Percentiles rank a stretch among this genome's conserved stretches.
Evolutionary conservation across 176 grass and related monocot species (phyloP).

Genomic region (Puccinellia tenuiflora): DNA sequence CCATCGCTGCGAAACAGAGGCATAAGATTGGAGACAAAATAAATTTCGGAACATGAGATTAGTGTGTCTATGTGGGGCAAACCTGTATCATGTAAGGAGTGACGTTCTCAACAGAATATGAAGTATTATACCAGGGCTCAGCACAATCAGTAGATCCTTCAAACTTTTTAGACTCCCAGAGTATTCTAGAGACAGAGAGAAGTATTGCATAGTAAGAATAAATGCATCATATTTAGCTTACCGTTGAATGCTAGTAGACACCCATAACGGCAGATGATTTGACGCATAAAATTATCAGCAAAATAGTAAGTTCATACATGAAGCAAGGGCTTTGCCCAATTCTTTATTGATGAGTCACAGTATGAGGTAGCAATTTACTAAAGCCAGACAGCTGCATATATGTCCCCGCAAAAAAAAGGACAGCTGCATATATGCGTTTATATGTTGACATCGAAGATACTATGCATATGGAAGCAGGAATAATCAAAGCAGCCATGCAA

Average conservation of each 20-base stretch:
- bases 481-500: slow-evolving; percentile 14
- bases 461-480: background rate
- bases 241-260: background rate
- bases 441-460: background rate
- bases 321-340: background rate
- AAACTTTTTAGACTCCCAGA: slow-evolving; percentile 83
- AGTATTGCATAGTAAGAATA: slow-evolving; percentile 1
- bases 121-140: slow-evolving; percentile 89
- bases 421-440: background rate
- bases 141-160: slow-evolving; percentile 59
- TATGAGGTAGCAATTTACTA: slow-evolving; percentile 4
- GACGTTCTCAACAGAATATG: slow-evolving; percentile 63
- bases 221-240: background rate
- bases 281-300: background rate
- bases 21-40: background rate
- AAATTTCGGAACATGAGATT: background rate
- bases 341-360: background rate
- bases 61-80: background rate
- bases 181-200: slow-evolving; percentile 57
- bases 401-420: no score
- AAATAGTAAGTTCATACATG: background rate
- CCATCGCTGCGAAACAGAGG: slow-evolving; percentile 64
- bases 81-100: slow-evolving; percentile 73
- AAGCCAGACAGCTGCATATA: background rate
- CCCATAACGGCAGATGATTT: background rate